These are phyloP conservation scores for Lenwebbia sp. DNA, from an alignment of 345 rosid genomes.

Conservation along the genomic window DNA sequence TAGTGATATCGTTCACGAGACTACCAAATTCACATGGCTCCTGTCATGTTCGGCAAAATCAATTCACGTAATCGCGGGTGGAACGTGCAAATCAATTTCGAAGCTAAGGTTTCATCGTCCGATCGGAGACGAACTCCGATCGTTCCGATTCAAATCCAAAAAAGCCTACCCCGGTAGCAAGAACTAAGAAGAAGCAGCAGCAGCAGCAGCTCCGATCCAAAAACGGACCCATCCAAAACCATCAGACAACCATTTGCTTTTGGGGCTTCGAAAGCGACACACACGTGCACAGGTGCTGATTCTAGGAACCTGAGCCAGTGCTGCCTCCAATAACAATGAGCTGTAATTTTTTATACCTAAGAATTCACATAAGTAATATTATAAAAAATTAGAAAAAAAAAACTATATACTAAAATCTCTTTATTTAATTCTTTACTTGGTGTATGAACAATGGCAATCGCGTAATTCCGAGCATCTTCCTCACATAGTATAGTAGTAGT, in stretches of 20 bases:
- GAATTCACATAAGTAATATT: background rate
- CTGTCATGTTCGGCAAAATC: background rate
- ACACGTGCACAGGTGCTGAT: slow-evolving; percentile 39
- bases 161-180: background rate
- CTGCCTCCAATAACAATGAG: background rate
- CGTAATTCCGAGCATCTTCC: background rate
- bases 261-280: slow-evolving; percentile 1
- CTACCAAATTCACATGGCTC: background rate
- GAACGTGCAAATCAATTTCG: background rate
- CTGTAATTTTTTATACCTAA: background rate
- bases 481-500: background rate
- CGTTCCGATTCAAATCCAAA: background rate
- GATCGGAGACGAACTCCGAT: background rate
- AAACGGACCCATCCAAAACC: background rate
- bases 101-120: background rate
- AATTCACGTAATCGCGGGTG: background rate
- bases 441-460: background rate
- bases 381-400: background rate
- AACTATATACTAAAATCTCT: background rate
- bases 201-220: background rate
- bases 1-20: background rate
- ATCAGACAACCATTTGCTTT: background rate
- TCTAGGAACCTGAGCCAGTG: slow-evolving; percentile 22
- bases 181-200: background rate
- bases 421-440: background rate